phyloP scores from a whole-genome alignment of 2,329 filamentous ascomycete genomes.

The Alternaria arborescens region DNA sequence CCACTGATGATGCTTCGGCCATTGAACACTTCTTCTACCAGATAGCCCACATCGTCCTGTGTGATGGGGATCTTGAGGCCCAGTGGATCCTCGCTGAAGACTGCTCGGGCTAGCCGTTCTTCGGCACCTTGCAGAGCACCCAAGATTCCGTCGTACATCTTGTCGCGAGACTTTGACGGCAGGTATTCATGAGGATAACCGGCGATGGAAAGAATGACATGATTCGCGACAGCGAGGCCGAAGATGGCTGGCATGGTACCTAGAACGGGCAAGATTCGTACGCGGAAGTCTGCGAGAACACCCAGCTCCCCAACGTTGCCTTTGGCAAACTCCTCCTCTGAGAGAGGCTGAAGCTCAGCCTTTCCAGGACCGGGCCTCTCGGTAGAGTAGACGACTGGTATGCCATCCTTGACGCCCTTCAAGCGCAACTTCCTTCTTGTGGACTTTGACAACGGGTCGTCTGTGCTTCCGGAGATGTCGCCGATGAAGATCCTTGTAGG shows the following conservation, averaged over 20 bases:
- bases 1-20: conserved; percentile 85
- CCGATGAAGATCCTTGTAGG: conserved; percentile 86
- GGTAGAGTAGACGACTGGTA: conserved; percentile 90
- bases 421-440: conserved; percentile 81
- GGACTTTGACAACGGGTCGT: conserved; percentile 86
- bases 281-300: conserved; percentile 89
- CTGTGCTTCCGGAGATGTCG: conserved; percentile 86
- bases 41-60: conserved; percentile 81
- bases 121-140: conserved; percentile 78
- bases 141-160: conserved; percentile 88
- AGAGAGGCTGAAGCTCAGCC: conserved; percentile 83
- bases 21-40: conserved; percentile 87
- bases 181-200: conserved; percentile 89
- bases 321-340: conserved; percentile 87
- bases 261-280: conserved; percentile 91
- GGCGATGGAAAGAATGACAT: conserved; percentile 82
- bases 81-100: conserved; percentile 63
- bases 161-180: conserved; percentile 81
- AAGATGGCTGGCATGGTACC: conserved; percentile 98
- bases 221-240: conserved; percentile 89
- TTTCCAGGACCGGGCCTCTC: conserved; percentile 92
- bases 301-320: conserved; percentile 86
- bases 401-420: conserved; percentile 80
- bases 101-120: conserved; percentile 73
- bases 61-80: conserved; percentile 84